Evolutionary conservation across 345 rosid species (phyloP), one percentile per base, ranked within the genome.

Genomic region (Aquilaria yunnanensis): DNA sequence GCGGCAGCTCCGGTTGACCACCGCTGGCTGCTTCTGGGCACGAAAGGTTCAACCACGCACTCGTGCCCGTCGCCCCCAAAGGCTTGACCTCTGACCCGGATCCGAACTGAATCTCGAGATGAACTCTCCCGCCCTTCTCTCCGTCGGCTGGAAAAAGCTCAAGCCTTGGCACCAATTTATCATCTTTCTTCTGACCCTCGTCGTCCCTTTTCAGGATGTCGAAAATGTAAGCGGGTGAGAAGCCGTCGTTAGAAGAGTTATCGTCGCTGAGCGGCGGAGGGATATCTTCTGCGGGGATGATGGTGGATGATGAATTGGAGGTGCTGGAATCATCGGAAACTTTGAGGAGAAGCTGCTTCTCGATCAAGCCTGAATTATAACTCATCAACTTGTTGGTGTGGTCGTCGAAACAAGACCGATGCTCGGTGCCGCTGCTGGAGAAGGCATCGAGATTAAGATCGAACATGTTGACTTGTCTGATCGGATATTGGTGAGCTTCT

Each of bases 371-470:
- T 37, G 43, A 5, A 3, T 8, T 37, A 8, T 37, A 4, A 8
- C 4, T 16, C 67, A 75, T 64, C 57, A 56, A 62, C 13, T 61
- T 67, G 45, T 54, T 50, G 13, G 51, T 10, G 43, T 47, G 62
- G 14, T 37, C 70, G 29, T 43, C 58, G 33, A 13, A 5, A 14
- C 67, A 61, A 29, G 74, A 70, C 10, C 70, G 70, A 8, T 8
- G 43, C 7, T 1, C 43, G 43, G 43, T 3, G 75, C 64, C 8
- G 43, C 79, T 79, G 16, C 66, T 54, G 2, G 81, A 69, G 69
- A 70, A 47, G 3, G 81, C 45, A 66, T 72, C 85, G 50, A 86
- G 83, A 62, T 86, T 86, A 70, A 86, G 93, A 82, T 86, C 89
- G 80, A 82, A 77, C 85, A 80, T 83, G 74, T 54, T 5, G 2